Evolutionary conservation across 1,284 basidiomycete genomes (phyloP), one percentile per base, ranked within the genome.

Genomic region (Phaffia rhodozyma): DNA sequence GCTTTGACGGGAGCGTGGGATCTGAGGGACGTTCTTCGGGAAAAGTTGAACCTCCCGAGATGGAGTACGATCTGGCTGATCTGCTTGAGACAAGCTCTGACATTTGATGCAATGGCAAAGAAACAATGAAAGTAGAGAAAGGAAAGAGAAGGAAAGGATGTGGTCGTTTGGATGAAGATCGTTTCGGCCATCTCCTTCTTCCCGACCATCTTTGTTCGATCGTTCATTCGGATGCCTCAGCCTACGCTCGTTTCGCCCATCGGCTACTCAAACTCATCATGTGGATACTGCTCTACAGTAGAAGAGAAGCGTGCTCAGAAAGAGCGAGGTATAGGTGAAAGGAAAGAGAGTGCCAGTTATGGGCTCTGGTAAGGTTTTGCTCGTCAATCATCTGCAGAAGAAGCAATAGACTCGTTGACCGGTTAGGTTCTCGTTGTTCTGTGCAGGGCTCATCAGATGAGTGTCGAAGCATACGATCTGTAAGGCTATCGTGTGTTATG

Each of bases 231-330:
- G 38, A 49, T 49, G 57, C 57, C 57, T 9, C 34, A 58, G 25
- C 57, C 47, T 1, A 49, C 57, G 7, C 57, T 58, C 27, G 49
- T 58, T 49, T 49, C 47, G 57, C 43, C 57, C 47, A 49, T 58
- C 23, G 57, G 73, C 30, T 75, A 74, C 60, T 56, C 66, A 5
- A n/a, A 56, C 13, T 76, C 75, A 1, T 72, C 75, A 4, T 80
- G 79, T 67, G 79, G 79, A 27, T 80, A 80, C 70, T 79, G 78
- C 67, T 72, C 73, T 0, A 69, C 75, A 0, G 68, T 70, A 2
- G 75, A 75, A 2, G 61, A 68, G 55, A 70, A 76, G 58, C 73
- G 71, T 55, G 29, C 38, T 3, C 47, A 43, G 49, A 69, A 72
- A 25, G 67, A 69, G 0, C 75, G 73, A 49, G 69, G 67, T 58